Percentiles rank a stretch among this genome's conserved stretches.
phyloP scores from a whole-genome alignment of 495 filamentous ascomycete genomes.

The Ramalina peruviana region DNA sequence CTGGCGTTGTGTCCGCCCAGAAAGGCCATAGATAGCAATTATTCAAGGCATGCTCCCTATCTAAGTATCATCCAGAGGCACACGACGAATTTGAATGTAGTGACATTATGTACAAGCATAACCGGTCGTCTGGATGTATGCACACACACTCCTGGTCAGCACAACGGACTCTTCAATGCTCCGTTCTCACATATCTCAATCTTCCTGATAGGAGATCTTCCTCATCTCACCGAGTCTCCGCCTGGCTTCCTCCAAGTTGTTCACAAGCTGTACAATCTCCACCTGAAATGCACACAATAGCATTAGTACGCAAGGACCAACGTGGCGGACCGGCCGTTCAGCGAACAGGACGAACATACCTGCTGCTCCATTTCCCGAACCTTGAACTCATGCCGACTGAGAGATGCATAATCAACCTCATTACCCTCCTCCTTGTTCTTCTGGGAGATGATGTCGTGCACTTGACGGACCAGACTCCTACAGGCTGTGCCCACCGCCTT shows the following conservation, averaged over 20 bases:
- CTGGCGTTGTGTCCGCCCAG: no score
- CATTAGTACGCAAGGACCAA: slow-evolving; percentile 8
- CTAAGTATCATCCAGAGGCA: no score
- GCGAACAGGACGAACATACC: slow-evolving; percentile 38
- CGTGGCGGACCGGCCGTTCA: no score
- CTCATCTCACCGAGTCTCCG: slow-evolving; percentile 90
- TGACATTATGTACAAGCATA: no score
- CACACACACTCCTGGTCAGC: no score
- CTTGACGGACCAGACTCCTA: slow-evolving; percentile 75
- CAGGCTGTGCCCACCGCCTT: slow-evolving; percentile 88
- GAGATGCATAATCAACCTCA: slow-evolving; percentile 70
- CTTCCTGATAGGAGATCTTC: slow-evolving; percentile 93
- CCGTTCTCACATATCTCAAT: slow-evolving; percentile 25
- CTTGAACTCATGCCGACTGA: slow-evolving; percentile 93
- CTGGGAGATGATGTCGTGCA: slow-evolving; percentile 84
- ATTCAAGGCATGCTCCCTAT: no score
- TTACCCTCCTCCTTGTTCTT: slow-evolving; percentile 67
- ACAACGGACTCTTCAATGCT: no score
- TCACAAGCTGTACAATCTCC: slow-evolving; percentile 93
- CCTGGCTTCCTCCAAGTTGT: slow-evolving; percentile 64
- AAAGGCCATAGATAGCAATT: no score
- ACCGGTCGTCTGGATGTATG: no score
- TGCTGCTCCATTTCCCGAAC: slow-evolving; percentile 99
- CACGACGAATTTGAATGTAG: no score
- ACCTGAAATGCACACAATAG: slow-evolving; percentile 40